Base-by-base conservation (phyloP, 2,329 filamentous ascomycete species). In the Talaromyces sp. region DNA sequence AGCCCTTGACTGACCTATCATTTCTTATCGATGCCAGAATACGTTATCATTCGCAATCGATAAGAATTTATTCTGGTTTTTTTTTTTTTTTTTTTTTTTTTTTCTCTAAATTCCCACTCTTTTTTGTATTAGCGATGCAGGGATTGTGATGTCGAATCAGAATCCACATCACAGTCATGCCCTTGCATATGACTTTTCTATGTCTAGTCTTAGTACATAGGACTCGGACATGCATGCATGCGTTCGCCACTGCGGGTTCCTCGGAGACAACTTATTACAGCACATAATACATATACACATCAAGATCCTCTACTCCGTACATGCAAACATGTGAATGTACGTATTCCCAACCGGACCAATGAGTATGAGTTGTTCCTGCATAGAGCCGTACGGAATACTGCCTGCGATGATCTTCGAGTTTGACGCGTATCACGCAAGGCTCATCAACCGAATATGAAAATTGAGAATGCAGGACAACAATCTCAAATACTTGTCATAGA, bases 41-140 rank as follows among this genome's bases (percentile, higher is more conserved):
- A n/a, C 33, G 37, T 53, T 37, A 53, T 53, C 37, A 53, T 37
- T 53, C 35, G 50, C 19, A 53, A 39, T 53, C 35, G 35, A 53
- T 53, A 53, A 53, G 37, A 37, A 1, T 28, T 25, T 53, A n/a
- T 36, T 37, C 22, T 31, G 5, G 7, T 19, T 33, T 11, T 6
- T 21, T 35, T 35, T 35, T 35, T 9, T 35, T 35, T 35, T 35
- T 35, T 35, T 35, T 13, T 9, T 13, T 13, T n/a, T 46, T 46
- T 46, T n/a, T 17, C 17, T 46, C n/a, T n/a, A n/a, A n/a, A n/a
- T 46, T 46, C 13, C 25, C 25, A 28, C 9, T 2, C 40, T 45
- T 2, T 28, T 45, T 11, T 13, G 22, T 25, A n/a, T 45, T 45
- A 39, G 7, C 15, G 17, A 13, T 28, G 41, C 19, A n/a, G 21